These are phyloP conservation scores for Geranomyces michiganensis DNA, from an alignment of 192 early-diverging fungal species.

Conservation along the genomic window DNA sequence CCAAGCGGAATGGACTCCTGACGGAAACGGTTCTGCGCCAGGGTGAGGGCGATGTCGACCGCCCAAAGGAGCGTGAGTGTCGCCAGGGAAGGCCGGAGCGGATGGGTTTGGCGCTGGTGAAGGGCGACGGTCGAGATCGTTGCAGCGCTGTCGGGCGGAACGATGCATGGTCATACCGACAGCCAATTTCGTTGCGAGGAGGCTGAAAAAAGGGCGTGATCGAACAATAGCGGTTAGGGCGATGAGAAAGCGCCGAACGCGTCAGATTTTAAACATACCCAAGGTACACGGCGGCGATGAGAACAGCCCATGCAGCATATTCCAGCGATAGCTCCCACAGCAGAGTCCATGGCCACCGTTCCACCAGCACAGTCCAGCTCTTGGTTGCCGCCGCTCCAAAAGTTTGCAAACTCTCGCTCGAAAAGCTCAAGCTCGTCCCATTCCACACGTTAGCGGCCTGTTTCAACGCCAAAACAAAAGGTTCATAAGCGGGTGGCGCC, in stretches of 20 bases:
- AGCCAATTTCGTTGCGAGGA: constrained; percentile 72
- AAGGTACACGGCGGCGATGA: background rate
- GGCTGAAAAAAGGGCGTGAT: constrained; percentile 17
- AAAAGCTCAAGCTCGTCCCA: background rate
- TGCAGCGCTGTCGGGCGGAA: constrained; percentile 54
- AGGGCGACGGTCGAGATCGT: constrained; percentile 5
- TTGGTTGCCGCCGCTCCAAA: background rate
- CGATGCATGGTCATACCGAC: constrained; percentile 77
- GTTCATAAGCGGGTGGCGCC: background rate
- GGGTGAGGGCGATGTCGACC: background rate
- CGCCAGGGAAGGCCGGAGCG: background rate
- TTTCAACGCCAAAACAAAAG: background rate
- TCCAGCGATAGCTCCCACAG: background rate
- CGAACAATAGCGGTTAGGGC: too few relatives aligned
- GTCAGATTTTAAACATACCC: background rate
- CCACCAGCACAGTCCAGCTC: constrained; percentile 2
- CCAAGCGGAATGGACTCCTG: background rate
- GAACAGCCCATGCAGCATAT: constrained; percentile 2
- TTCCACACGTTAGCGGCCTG: background rate
- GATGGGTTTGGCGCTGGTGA: background rate
- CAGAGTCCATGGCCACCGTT: background rate
- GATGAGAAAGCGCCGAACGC: too few relatives aligned
- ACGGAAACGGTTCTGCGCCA: background rate
- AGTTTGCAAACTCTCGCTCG: background rate
- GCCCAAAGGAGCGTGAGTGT: background rate